Conservation (phyloP, 2,329 filamentous ascomycete species). For the Pestalotiopsis sp. region DNA sequence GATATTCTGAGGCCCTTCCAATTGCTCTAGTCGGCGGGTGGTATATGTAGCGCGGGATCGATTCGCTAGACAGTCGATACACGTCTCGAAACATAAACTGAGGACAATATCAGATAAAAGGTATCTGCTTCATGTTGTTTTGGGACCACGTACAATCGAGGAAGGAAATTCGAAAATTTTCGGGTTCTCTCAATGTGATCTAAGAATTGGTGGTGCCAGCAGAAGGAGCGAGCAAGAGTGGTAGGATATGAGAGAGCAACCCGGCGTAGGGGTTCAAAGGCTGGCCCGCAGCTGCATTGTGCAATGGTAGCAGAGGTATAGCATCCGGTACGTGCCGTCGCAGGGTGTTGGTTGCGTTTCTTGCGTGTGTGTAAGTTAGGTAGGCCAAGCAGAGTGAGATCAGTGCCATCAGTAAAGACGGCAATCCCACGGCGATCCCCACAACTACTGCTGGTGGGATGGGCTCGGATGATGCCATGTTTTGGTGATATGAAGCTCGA, state of each 20-base stretch:
- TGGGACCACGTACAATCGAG: background rate
- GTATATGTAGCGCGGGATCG: too few relatives aligned
- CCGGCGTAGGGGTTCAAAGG: background rate
- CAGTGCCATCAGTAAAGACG: background rate
- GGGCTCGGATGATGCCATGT: background rate
- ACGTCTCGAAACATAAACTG: too few relatives aligned
- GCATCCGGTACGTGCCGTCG: background rate
- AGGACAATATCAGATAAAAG: too few relatives aligned
- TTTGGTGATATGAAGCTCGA: too few relatives aligned
- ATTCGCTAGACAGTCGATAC: too few relatives aligned
- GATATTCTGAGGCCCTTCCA: too few relatives aligned
- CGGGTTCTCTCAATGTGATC: background rate
- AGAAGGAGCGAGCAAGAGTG: background rate
- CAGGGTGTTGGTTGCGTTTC: rapidly evolving
- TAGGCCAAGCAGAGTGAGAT: background rate
- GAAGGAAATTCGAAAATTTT: rapidly evolving
- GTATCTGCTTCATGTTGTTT: too few relatives aligned
- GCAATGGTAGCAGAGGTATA: background rate
- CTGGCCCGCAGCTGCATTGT: background rate
- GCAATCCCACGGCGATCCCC: background rate
- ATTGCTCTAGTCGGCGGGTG: too few relatives aligned
- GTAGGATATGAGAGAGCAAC: background rate
- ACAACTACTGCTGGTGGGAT: background rate
- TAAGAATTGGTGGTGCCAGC: background rate
- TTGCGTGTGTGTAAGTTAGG: background rate